Conservation (phyloP, 2,329 filamentous ascomycete species). For the Fusarium sp. region DNA sequence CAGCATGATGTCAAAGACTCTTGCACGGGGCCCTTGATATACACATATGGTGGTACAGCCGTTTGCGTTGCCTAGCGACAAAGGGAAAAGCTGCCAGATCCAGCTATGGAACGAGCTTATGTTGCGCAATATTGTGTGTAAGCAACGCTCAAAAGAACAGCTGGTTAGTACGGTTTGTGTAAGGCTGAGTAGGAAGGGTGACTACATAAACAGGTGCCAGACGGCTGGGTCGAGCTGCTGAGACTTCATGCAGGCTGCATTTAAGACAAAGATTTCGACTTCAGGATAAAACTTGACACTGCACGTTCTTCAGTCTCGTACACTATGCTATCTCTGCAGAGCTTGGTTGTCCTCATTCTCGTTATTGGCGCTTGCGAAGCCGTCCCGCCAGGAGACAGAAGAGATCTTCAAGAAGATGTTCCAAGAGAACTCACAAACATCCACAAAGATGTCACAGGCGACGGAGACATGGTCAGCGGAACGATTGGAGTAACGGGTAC, state of each 20-base stretch:
- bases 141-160: not conserved
- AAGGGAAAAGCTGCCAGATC: slow-evolving; percentile 2
- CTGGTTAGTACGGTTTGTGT: not conserved
- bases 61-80: slow-evolving; percentile 25
- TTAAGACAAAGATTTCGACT: not conserved
- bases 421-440: not conserved
- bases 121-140: slow-evolving; percentile 13
- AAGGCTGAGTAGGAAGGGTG: slow-evolving; percentile 8
- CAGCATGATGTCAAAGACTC: not conserved
- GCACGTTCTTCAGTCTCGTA: accelerated
- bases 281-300: not conserved
- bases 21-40: not conserved
- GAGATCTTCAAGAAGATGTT: not conserved
- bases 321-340: not conserved
- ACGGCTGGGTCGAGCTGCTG: not conserved
- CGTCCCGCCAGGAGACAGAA: slow-evolving; percentile 1
- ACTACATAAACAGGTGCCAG: slow-evolving; percentile 38
- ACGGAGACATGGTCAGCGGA: not conserved
- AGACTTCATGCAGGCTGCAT: not conserved
- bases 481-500: not conserved
- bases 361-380: not conserved
- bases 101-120: not conserved
- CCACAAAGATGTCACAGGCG: not conserved
- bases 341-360: slow-evolving; percentile 2
- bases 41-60: slow-evolving; percentile 9